phyloP scores from a whole-genome alignment of 495 filamentous ascomycete species.

The Staphylotrichum longicolle region DNA sequence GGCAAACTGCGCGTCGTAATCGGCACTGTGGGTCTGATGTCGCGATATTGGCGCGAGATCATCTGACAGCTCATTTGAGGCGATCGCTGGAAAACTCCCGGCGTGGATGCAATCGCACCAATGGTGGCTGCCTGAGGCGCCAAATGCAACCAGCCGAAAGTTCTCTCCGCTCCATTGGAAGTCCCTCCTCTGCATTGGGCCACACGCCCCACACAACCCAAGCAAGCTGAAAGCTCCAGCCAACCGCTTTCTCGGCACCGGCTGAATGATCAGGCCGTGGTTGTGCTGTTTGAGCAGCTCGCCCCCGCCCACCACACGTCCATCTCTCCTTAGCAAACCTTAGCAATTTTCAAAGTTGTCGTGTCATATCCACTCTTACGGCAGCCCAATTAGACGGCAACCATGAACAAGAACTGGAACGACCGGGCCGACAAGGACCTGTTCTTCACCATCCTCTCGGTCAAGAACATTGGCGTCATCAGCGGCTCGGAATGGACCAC shows the following conservation, averaged over 20 bases:
- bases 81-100: not conserved
- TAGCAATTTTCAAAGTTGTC: constrained; percentile 34
- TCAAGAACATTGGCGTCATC: constrained; percentile 55
- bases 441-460: constrained; percentile 54
- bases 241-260: constrained; percentile 13
- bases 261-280: constrained; percentile 29
- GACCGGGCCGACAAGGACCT: constrained; percentile 54
- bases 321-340: constrained; percentile 37
- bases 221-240: not conserved
- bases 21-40: constrained; percentile 24
- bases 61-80: constrained; percentile 27
- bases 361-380: constrained; percentile 21
- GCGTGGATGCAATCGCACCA: not conserved
- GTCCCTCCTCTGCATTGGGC: no score
- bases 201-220: no score
- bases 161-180: no score
- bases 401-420: constrained; percentile 55
- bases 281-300: constrained; percentile 27
- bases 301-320: constrained; percentile 18
- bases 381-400: constrained; percentile 15
- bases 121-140: constrained; percentile 8
- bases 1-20: constrained; percentile 23
- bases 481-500: constrained; percentile 53
- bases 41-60: constrained; percentile 37
- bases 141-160: not conserved